phyloP scores from a whole-genome alignment of 108 stramenopile species.

The Nitzschia inconspicua region DNA sequence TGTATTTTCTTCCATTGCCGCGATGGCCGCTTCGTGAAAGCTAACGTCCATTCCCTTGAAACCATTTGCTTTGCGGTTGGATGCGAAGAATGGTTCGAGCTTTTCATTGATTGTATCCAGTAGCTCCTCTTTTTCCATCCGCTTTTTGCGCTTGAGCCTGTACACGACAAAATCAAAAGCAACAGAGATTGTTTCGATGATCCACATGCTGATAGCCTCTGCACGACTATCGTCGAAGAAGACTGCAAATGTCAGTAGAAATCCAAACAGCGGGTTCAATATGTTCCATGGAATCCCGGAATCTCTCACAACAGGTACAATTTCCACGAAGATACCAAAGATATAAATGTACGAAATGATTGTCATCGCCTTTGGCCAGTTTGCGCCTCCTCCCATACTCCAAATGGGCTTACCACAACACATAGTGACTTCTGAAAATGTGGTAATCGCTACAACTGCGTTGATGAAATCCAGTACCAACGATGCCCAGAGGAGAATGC shows the following conservation, averaged over 20 bases:
- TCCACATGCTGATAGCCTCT: constrained; percentile 36
- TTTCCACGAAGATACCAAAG: constrained; percentile 29
- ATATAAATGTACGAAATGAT: constrained; percentile 27
- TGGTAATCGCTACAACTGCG: too few species aligned
- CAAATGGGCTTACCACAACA: constrained; percentile 34
- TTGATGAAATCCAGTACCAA: constrained; percentile 28
- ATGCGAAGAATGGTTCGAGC: too few species aligned
- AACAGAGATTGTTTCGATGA: constrained; percentile 26
- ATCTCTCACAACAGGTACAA: constrained; percentile 30
- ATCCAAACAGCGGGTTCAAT: constrained; percentile 27
- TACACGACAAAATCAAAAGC: constrained; percentile 24
- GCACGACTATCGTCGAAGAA: constrained; percentile 35
- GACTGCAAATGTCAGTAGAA: constrained; percentile 37
- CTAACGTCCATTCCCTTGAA: too few species aligned
- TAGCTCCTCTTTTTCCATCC: constrained; percentile 6
- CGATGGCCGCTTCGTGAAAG: too few species aligned
- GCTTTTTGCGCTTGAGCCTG: constrained; percentile 12
- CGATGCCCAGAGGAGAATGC: constrained; percentile 24
- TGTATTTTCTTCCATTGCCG: neutral
- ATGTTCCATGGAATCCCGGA: constrained; percentile 32
- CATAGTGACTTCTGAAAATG: too few species aligned
- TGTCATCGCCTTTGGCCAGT: constrained; percentile 26
- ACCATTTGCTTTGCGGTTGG: too few species aligned
- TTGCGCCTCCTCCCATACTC: constrained; percentile 5
- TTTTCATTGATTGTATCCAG: neutral